phyloP scores from a whole-genome alignment of 441 rosid genomes.

The Syzygium syzygioides region DNA sequence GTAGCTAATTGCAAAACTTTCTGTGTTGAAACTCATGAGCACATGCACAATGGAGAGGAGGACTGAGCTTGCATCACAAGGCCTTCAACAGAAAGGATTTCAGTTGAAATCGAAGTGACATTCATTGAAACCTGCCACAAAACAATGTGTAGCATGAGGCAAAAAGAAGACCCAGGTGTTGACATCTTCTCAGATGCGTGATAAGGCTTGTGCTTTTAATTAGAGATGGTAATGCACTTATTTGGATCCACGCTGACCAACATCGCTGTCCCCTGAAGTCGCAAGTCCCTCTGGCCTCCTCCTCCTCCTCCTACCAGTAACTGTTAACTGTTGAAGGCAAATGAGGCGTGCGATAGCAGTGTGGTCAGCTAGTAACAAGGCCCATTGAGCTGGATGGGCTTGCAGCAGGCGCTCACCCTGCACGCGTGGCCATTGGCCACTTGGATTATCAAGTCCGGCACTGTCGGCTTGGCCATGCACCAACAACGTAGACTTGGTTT shows the following conservation, averaged over 20 bases:
- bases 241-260: constrained; percentile 33
- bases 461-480: constrained; percentile 38
- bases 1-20: not conserved
- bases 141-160: not conserved
- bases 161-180: not conserved
- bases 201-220: not conserved
- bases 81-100: not conserved
- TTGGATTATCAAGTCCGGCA: constrained; percentile 26
- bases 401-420: constrained; percentile 27
- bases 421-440: constrained; percentile 35
- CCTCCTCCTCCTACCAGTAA: constrained; percentile 28
- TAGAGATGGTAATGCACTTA: not conserved
- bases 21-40: not conserved
- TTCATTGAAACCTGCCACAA: constrained; percentile 16
- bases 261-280: constrained; percentile 35
- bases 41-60: not conserved
- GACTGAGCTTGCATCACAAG: not conserved
- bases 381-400: constrained; percentile 21
- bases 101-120: constrained; percentile 14
- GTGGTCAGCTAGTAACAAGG: constrained; percentile 26
- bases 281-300: constrained; percentile 29
- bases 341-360: constrained; percentile 26
- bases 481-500: constrained; percentile 6
- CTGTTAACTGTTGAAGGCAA: constrained; percentile 36
- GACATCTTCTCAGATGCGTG: not conserved